Evolutionary conservation across 108 stramenopile genomes (phyloP), one percentile per base, ranked within the genome.

Genomic region (Nitzschia inconspicua): DNA sequence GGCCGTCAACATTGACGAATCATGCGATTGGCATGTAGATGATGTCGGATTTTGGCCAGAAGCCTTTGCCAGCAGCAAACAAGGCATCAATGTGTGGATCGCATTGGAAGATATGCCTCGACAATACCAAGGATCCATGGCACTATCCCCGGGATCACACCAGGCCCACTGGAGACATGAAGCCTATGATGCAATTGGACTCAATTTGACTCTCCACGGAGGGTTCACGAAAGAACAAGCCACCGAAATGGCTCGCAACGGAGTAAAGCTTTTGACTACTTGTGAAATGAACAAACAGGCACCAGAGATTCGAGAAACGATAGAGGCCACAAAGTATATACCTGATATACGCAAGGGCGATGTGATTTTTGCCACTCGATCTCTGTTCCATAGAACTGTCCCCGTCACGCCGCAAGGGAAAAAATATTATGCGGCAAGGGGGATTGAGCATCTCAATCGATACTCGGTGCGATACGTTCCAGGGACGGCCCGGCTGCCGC

Each of bases 1-100:
- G 44, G 19, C 31, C 3, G 47, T 64, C 13, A 34, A 60, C 29
- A 32, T 37, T 20, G 39, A 66, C n/a, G 24, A 39, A 8, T 11
- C 25, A 20, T 83, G 82, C 44, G 82, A 70, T n/a, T 83, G 82
- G 82, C 82, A 83, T 49, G 82, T 83, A 5, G 82, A 83, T 41
- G 82, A 83, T 43, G 55, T 57, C 23, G 75, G 75, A 54, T 83
- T 83, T 60, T 83, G 82, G 82, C 82, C 82, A 14, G 55, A 61
- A 34, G 24, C 42, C 14, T 27, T 44, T 24, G 20, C 44, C 9
- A 44, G 27, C 14, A n/a, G 39, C 11, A 3, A 43, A n/a, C 23
- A 56, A 10, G 83, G 83, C 14, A 63, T 84, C 25, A 84, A 80
- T 54, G 79, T 79, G 10, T 84, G 83, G 83, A 65, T 84, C 41